phyloP scores from a whole-genome alignment of 202 grass and related monocot species.

The Setaria italica region DNA sequence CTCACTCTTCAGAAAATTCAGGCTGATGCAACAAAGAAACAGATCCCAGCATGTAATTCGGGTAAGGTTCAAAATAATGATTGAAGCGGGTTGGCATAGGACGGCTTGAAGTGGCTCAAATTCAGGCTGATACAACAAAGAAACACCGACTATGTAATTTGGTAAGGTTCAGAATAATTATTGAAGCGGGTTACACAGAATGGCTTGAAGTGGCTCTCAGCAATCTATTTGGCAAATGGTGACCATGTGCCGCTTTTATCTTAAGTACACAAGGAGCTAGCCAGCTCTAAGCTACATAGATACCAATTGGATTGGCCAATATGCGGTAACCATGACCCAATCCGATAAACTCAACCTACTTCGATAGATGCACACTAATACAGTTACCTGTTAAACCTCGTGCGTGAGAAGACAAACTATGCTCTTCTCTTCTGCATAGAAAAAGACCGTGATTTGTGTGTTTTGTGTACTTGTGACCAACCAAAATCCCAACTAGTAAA shows the following conservation, averaged over 20 bases:
- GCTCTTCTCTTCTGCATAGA: not conserved
- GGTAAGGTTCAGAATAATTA: conserved; percentile 3
- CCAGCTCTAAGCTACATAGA: not conserved
- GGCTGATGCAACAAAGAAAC: conserved; percentile 6
- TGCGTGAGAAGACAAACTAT: not conserved
- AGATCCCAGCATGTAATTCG: not conserved
- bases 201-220: not conserved
- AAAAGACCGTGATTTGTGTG: not conserved
- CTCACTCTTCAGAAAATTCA: conserved; percentile 26
- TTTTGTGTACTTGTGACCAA: not conserved
- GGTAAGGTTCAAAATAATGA: not conserved
- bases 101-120: not conserved
- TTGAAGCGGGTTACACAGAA: conserved; percentile 27
- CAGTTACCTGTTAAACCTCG: not conserved
- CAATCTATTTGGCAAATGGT: not conserved
- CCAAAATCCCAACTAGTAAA: not conserved
- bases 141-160: conserved; percentile 11
- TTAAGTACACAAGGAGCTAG: not conserved
- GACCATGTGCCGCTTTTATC: not conserved
- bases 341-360: not conserved
- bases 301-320: not conserved
- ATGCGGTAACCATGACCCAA: not conserved
- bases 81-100: conserved; percentile 22
- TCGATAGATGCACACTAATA: not conserved
- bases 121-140: conserved; percentile 7